A percentile compares a stretch with the other conserved stretches of the same genome.
Conservation (phyloP, 768 basidiomycete species). For the Agrocybe pediades region DNA sequence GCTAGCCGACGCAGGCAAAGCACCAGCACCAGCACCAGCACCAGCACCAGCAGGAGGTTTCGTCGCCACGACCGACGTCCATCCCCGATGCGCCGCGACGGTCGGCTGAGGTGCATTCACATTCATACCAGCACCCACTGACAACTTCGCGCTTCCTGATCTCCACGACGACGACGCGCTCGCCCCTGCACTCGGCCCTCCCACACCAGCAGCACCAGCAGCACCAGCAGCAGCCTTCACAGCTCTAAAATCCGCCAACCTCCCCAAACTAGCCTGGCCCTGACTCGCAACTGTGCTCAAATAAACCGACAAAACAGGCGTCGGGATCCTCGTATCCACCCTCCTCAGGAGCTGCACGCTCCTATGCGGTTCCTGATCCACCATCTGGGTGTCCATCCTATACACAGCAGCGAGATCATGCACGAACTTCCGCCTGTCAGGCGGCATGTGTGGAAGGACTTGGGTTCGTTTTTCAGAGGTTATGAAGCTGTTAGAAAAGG, state of each 20-base stretch:
- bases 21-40: no score
- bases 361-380: constrained; percentile 90
- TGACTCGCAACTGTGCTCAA: constrained; percentile 31
- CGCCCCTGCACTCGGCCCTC: no score
- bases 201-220: no score
- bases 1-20: constrained; percentile 9
- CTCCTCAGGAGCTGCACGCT: constrained; percentile 83
- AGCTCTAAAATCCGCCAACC: constrained; percentile 56
- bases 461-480: constrained; percentile 65
- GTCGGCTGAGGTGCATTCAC: constrained; percentile 4
- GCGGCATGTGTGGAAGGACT: constrained; percentile 81
- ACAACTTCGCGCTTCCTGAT: constrained; percentile 8
- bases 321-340: constrained; percentile 79
- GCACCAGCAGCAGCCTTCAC: constrained; percentile 16
- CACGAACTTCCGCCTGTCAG: constrained; percentile 81
- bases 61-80: constrained; percentile 23
- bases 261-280: constrained; percentile 51
- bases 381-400: constrained; percentile 80
- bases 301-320: constrained; percentile 62
- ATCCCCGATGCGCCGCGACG: constrained; percentile 16
- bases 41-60: constrained; percentile 11
- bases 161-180: constrained; percentile 27
- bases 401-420: constrained; percentile 77
- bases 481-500: constrained; percentile 55
- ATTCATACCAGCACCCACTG: no score